These are phyloP conservation scores for Lactarius hengduanensis DNA, from an alignment of 768 basidiomycete genomes.

Conservation along the genomic window DNA sequence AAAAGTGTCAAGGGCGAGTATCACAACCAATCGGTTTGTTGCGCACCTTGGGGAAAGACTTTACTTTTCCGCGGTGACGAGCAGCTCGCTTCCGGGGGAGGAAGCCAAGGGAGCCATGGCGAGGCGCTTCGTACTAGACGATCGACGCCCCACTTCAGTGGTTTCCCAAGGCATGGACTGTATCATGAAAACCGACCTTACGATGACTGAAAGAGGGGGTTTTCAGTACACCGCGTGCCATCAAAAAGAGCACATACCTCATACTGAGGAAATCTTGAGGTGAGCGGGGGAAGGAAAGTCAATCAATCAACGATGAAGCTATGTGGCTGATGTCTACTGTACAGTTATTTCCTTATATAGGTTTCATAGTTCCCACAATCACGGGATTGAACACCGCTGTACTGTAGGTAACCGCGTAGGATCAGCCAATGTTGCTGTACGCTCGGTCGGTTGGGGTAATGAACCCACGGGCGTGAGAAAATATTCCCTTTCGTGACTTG, in stretches of 20 bases:
- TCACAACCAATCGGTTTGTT: not conserved
- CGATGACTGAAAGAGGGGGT: constrained; percentile 59
- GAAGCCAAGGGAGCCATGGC: constrained; percentile 97
- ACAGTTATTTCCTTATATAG: constrained; percentile 22
- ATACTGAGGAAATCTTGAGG: constrained; percentile 36
- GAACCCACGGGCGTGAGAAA: constrained; percentile 15
- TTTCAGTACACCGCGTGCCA: constrained; percentile 26
- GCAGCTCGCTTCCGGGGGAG: constrained; percentile 95
- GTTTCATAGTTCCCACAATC: not conserved
- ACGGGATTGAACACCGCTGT: not conserved
- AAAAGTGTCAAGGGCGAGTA: constrained; percentile 2
- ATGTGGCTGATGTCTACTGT: constrained; percentile 29
- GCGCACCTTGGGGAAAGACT: constrained; percentile 96
- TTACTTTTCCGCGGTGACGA: constrained; percentile 98
- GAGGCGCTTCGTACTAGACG: constrained; percentile 92
- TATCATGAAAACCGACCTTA: constrained; percentile 55
- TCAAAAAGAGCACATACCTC: constrained; percentile 37
- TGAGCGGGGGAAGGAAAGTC: not conserved
- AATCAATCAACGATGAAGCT: not conserved
- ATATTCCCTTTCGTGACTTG: not conserved
- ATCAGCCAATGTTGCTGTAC: not conserved
- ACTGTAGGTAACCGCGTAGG: no score
- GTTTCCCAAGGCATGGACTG: constrained; percentile 27
- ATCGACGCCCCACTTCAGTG: constrained; percentile 33
- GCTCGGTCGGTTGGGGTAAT: no score